phyloP scores from a whole-genome alignment of 2,329 filamentous ascomycete species.

The Aureobasidium sp. region DNA sequence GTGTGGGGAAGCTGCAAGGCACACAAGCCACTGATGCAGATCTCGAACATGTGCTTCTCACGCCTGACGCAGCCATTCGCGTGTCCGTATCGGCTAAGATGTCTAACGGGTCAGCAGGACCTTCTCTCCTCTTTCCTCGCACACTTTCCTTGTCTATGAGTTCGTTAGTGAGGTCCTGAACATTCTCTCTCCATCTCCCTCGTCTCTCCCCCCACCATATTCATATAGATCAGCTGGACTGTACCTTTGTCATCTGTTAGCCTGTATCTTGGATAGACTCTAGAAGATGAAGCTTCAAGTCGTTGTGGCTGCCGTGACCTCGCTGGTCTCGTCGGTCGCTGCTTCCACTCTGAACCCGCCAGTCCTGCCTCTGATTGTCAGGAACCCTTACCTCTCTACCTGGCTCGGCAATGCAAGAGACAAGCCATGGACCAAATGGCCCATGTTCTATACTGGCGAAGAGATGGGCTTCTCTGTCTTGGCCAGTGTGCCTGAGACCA shows the following conservation, averaged over 20 bases:
- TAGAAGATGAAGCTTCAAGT: constrained; percentile 26
- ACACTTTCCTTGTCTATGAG: constrained; percentile 11
- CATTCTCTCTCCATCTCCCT: background rate
- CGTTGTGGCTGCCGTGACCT: constrained; percentile 10
- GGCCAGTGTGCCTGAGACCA: constrained; percentile 66
- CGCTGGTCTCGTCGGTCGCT: constrained; percentile 26
- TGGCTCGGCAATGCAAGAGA: constrained; percentile 73
- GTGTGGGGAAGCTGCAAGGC: constrained; percentile 19
- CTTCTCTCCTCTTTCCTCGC: background rate
- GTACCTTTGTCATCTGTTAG: background rate
- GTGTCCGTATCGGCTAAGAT: background rate
- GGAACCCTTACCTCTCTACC: constrained; percentile 58
- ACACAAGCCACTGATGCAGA: constrained; percentile 17
- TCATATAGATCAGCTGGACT: constrained; percentile 11
- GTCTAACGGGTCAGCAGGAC: constrained; percentile 9
- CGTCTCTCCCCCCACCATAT: background rate
- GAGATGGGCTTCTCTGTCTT: constrained; percentile 72
- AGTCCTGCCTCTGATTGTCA: constrained; percentile 55
- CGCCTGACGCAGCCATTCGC: constrained; percentile 13
- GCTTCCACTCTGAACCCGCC: constrained; percentile 63
- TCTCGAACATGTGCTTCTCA: constrained; percentile 15
- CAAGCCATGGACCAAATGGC: constrained; percentile 85
- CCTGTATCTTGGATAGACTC: background rate
- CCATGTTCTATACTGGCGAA: constrained; percentile 84
- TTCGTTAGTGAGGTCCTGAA: constrained; percentile 17